Evolutionary conservation across 768 basidiomycete species (phyloP).

Genomic region (Boletus pseudopeckii): DNA sequence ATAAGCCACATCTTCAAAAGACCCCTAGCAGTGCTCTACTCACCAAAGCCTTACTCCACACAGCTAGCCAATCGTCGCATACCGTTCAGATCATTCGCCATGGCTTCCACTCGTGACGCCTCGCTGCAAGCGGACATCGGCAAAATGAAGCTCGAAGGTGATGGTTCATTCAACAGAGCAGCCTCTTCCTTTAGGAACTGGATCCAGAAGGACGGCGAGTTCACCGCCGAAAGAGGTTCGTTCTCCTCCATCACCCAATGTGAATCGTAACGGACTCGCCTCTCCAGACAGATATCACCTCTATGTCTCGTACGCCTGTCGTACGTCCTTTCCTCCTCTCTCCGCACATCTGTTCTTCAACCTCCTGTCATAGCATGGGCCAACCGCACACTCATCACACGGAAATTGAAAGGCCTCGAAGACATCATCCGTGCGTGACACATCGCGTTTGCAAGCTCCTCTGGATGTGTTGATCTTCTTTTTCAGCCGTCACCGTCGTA

Average conservation of each 20-base stretch:
- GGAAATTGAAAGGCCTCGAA: constrained; percentile 91
- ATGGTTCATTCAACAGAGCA: constrained; percentile 67
- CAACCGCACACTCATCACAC: constrained; percentile 80
- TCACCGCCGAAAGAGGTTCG: constrained; percentile 74
- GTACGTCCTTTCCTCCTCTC: constrained; percentile 38
- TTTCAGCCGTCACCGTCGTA: constrained; percentile 69
- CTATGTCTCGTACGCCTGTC: constrained; percentile 85
- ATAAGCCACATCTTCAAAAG: constrained; percentile 7
- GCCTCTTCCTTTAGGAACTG: constrained; percentile 50
- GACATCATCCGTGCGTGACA: constrained; percentile 67
- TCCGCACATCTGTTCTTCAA: no score
- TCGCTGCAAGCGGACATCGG: constrained; percentile 48
- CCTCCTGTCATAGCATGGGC: constrained; percentile 73
- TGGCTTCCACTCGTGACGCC: constrained; percentile 33
- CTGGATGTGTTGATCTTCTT: not conserved
- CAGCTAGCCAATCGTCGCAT: no score
- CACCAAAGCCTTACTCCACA: not conserved
- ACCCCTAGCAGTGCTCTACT: constrained; percentile 1
- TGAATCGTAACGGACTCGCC: not conserved
- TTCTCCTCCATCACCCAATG: not conserved
- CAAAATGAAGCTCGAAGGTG: constrained; percentile 48
- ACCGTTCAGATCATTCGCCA: constrained; percentile 8
- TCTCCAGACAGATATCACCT: constrained; percentile 81
- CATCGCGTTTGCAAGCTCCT: not conserved
- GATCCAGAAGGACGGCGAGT: constrained; percentile 56